Evolutionary conservation across 495 filamentous ascomycete species (phyloP), one percentile per base, ranked within the genome.

Genomic region (Aspergillus heteromorphus): DNA sequence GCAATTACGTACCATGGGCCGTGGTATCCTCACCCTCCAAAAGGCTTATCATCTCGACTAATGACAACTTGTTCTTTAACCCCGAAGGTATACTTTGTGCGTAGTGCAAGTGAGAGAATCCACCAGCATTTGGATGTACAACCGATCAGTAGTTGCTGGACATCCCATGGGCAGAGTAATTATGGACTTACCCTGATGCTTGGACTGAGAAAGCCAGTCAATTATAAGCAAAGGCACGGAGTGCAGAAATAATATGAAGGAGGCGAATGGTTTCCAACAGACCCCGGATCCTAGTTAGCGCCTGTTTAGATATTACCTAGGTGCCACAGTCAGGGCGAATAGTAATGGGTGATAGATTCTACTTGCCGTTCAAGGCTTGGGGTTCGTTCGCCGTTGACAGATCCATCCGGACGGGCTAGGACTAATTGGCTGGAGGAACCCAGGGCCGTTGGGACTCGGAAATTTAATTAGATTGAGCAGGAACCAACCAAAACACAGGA

Each of bases 321-420:
- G 55, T n/a, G 23, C 58, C 55, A 64, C n/a, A n/a, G n/a, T n/a
- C n/a, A n/a, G n/a, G n/a, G n/a, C n/a, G n/a, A n/a, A n/a, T n/a
- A n/a, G n/a, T n/a, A n/a, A n/a, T n/a, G n/a, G n/a, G n/a, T n/a
- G n/a, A n/a, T n/a, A n/a, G n/a, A n/a, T n/a, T n/a, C n/a, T 64
- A 59, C 62, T 50, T 64, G 42, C 62, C 62, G 18, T 54, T 56
- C 50, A 11, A 47, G 62, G 62, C 48, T 56, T 64, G 62, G 61
- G 52, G 62, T 59, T 64, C 55, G 58, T 64, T 54, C 55, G 56
- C 53, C 58, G 58, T 61, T 58, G 54, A 60, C 61, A 60, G 61
- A 64, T 60, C 57, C 61, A 60, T 60, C 55, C 52, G 48, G 51
- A 45, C 57, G 40, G 55, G 47, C 51, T 42, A 48, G 51, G 13